Conservation (phyloP, 202 grass and related monocot species). For the Panicum virgatum region DNA sequence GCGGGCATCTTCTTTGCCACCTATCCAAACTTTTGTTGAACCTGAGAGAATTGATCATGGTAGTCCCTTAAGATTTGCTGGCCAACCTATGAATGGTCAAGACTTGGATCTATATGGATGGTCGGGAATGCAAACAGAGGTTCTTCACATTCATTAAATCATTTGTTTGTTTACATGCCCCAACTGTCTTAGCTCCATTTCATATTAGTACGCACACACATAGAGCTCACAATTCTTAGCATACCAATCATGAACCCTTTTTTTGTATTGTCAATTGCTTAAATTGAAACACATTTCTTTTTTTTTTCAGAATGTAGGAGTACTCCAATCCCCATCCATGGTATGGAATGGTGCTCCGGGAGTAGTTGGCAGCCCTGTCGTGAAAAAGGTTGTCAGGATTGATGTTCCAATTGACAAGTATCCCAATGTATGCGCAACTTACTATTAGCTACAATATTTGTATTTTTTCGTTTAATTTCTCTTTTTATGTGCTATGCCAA, state of each 20-base stretch:
- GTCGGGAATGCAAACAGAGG: slow-evolving; percentile 81
- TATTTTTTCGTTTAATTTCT: neutral
- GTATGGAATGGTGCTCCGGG: slow-evolving; percentile 65
- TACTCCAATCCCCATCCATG: slow-evolving; percentile 48
- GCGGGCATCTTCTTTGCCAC: slow-evolving; percentile 71
- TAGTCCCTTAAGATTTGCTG: slow-evolving; percentile 69
- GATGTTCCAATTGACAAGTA: slow-evolving; percentile 87
- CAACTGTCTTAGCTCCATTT: slow-evolving; percentile 17
- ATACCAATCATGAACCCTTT: neutral
- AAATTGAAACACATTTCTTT: slow-evolving; percentile 18
- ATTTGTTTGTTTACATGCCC: neutral
- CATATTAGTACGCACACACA: neutral
- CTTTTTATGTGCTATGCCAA: slow-evolving; percentile 25
- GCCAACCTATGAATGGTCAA: slow-evolving; percentile 63
- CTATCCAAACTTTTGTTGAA: slow-evolving; percentile 75
- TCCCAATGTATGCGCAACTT: slow-evolving; percentile 64
- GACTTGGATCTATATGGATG: slow-evolving; percentile 84
- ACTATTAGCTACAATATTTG: neutral
- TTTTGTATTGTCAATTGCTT: slow-evolving; percentile 5
- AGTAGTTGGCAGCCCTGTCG: slow-evolving; percentile 41
- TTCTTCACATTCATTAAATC: slow-evolving; percentile 32
- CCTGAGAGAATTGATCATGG: slow-evolving; percentile 73
- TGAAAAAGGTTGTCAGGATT: slow-evolving; percentile 85
- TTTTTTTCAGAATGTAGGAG: slow-evolving; percentile 62
- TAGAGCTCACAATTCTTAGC: neutral